Evolutionary conservation across 2,329 filamentous ascomycete genomes (phyloP), one percentile per base, ranked within the genome.

Genomic region (Zymoseptoria ardabiliae): DNA sequence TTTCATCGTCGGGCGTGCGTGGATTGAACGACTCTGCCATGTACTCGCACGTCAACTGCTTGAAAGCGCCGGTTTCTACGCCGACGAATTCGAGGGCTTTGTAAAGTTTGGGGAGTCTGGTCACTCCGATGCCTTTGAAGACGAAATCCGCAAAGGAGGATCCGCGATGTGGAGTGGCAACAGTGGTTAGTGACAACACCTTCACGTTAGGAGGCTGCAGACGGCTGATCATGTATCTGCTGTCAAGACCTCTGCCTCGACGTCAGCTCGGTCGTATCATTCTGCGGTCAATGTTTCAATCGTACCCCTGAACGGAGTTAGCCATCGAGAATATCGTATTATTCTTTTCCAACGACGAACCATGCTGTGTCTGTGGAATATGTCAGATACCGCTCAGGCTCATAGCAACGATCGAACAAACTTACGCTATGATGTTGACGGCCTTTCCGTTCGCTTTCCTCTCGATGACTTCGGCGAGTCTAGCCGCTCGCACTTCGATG

Each of bases 131-230:
- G 49, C 77, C 77, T 4, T 82, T 76, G 65, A 86, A 79, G 60
- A 85, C 74, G 69, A 83, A 83, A 70, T 87, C 84, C 50, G 84
- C 84, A 62, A 86, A 83, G 5, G 82, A 78, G 23, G 82, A 85
- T 3, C 83, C 82, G 72, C 79, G 73, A 73, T 87, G 84, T 0
- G 84, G 84, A 13, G 81, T 82, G 2, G 84, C 83, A 59, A 87
- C 80, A 0, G 84, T 86, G 0, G 84, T 86, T 64, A 87, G 71
- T 0, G 83, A 86, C 45, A 91, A 79, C 60, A 96, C 89, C 70
- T 90, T 90, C 64, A 96, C 90, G 55, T 86, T 83, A 2, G 76
- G 74, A 9, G 82, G 83, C 54, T 78, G 77, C 21, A 86, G 72
- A 50, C 74, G 77, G 60, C 81, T 85, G 65, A 87, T 84, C 82